Evolutionary conservation across 2,329 filamentous ascomycete species (phyloP).

Genomic region (Ophiosphaerella narmari): DNA sequence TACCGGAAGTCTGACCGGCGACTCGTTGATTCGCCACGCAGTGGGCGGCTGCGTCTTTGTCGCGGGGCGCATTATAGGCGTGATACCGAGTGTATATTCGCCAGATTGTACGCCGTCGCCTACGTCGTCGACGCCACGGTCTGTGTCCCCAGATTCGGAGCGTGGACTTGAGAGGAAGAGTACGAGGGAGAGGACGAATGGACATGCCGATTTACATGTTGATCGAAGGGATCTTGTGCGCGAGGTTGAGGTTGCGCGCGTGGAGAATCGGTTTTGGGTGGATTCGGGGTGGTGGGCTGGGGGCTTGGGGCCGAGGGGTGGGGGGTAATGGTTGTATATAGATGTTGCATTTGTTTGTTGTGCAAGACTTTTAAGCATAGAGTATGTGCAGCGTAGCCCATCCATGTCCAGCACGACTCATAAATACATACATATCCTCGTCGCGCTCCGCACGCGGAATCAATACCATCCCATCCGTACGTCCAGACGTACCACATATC

Average conservation of each 20-base stretch:
- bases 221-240: slow-evolving; percentile 39
- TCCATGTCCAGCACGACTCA: no score
- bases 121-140: slow-evolving; percentile 24
- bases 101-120: slow-evolving; percentile 15
- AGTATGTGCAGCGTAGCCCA: no score
- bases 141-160: slow-evolving; percentile 22
- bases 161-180: slow-evolving; percentile 15
- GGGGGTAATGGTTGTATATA: neutral
- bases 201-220: slow-evolving; percentile 46
- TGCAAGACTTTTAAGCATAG: no score
- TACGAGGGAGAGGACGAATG: slow-evolving; percentile 35
- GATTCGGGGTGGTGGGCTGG: slow-evolving; percentile 46
- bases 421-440: no score
- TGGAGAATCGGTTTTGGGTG: slow-evolving; percentile 38
- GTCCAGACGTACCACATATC: no score
- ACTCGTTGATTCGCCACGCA: slow-evolving; percentile 64
- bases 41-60: slow-evolving; percentile 63
- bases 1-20: slow-evolving; percentile 63
- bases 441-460: no score
- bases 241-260: slow-evolving; percentile 34
- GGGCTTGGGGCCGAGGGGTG: slow-evolving; percentile 25
- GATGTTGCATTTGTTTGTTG: no score
- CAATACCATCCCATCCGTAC: no score
- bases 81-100: slow-evolving; percentile 26
- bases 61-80: slow-evolving; percentile 54